Evolutionary conservation across 129 eudicot species (phyloP).

Genomic region (Kitagawia praeruptora): DNA sequence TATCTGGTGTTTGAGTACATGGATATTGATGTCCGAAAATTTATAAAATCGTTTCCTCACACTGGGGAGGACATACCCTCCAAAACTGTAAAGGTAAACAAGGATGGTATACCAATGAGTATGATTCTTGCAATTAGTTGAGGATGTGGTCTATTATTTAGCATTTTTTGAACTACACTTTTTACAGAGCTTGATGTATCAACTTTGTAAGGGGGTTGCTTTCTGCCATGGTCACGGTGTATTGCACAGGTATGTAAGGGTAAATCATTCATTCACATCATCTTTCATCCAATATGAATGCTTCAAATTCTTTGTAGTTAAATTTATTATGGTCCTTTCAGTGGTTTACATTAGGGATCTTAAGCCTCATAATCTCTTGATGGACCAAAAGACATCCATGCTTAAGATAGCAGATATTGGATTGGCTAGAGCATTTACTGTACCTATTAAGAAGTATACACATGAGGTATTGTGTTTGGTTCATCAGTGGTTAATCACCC

Average conservation of each 20-base stretch:
- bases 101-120: not conserved
- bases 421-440: constrained; percentile 70
- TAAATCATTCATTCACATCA: not conserved
- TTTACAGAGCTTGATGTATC: constrained; percentile 74
- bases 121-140: not conserved
- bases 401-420: constrained; percentile 94
- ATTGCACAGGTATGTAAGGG: constrained; percentile 35
- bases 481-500: not conserved
- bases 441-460: constrained; percentile 85
- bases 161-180: not conserved
- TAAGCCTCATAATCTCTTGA: constrained; percentile 94
- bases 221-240: constrained; percentile 89
- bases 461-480: constrained; percentile 55
- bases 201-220: constrained; percentile 83
- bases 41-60: constrained; percentile 49
- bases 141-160: not conserved
- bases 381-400: constrained; percentile 68
- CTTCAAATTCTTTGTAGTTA: not conserved
- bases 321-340: not conserved
- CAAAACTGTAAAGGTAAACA: constrained; percentile 45
- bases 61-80: constrained; percentile 45
- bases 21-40: constrained; percentile 87
- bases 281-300: not conserved
- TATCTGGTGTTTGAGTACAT: constrained; percentile 88
- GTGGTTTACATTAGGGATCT: constrained; percentile 50